Base-by-base conservation (phyloP, 2,329 filamentous ascomycete species). In the Chrysosphaeria jannelii region DNA sequence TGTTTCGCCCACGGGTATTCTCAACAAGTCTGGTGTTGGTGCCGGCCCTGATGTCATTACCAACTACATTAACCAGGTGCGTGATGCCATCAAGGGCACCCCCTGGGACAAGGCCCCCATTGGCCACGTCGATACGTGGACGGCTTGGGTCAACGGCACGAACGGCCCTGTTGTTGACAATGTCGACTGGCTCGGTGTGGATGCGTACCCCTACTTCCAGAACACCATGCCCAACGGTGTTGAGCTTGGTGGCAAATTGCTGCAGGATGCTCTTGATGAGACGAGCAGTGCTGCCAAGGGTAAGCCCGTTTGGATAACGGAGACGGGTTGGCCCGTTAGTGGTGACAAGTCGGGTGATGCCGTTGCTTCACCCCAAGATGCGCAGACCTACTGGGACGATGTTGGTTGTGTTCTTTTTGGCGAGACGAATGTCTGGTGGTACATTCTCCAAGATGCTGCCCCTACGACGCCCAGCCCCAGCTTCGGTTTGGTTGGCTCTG, bases 111-210 rank as follows among this genome's bases (percentile, higher is more conserved):
- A 45, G 13, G 54, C 50, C 21, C 50, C 59, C 10, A 24, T 89
- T 29, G 76, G 76, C 24, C 78, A 89, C 44, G 76, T 89, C 39
- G 78, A 89, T 40, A 88, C 78, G 24, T 89, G 75, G 75, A 76
- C 67, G 17, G 61, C 60, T 24, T 79, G 63, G 53, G 61, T 62
- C 39, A 76, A 88, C 43, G 43, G 46, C 24, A 59, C 65, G 37
- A 88, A 81, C 55, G 44, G 46, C 23, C 60, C 53, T 20, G 62
- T 88, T 28, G 62, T 75, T 28, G 50, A 64, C 7, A 60, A 57
- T 19, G 47, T 54, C 30, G 76, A 89, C 50, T 89, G 64, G 55
- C 43, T 89, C 29, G 78, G 78, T 33, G 61, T 81, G 40, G 75
- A 89, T 39, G 69, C 66, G 10, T 88, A 85, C 57, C 74, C 57